These are phyloP conservation scores for Prasinococcaceae sp. DNA, from an alignment of 139 green algal species.

Conservation along the genomic window DNA sequence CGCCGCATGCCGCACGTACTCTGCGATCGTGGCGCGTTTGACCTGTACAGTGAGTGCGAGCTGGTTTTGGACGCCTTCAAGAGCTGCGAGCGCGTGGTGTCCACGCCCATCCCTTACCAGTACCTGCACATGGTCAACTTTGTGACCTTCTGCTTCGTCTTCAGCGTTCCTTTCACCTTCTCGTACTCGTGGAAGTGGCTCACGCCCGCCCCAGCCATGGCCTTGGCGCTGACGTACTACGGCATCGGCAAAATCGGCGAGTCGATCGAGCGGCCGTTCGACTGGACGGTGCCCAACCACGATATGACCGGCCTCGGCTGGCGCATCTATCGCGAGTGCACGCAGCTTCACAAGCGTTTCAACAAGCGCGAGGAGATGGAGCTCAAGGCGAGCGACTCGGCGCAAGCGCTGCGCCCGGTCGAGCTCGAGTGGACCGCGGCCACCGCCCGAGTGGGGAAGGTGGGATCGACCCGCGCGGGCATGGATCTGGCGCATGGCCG, in stretches of 20 bases:
- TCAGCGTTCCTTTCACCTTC: conserved; percentile 1
- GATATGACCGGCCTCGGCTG: conserved; percentile 5
- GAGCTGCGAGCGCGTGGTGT: not conserved
- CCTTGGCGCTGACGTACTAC: conserved; percentile 8
- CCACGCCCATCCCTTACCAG: conserved; percentile 1
- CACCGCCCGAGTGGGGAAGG: too few species aligned
- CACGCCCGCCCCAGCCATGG: not conserved
- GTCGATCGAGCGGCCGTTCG: conserved; percentile 10
- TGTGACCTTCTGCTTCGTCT: conserved; percentile 11
- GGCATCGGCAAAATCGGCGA: not conserved
- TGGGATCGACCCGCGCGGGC: too few species aligned
- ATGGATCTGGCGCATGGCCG: too few species aligned
- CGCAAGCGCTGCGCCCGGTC: too few species aligned
- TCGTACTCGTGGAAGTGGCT: conserved; percentile 4
- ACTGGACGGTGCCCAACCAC: not conserved
- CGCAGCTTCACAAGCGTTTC: too few species aligned
- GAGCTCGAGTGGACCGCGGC: too few species aligned
- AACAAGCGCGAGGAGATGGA: too few species aligned
- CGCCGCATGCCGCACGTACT: not conserved
- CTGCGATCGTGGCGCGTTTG: conserved; percentile 8
- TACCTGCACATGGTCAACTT: conserved; percentile 14
- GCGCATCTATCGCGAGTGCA: too few species aligned
- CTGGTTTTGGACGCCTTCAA: not conserved
- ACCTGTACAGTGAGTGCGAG: conserved; percentile 5
- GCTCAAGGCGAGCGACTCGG: too few species aligned